Base-by-base conservation (phyloP, 129 eudicot genomes). In the Ambrosia trifida region DNA sequence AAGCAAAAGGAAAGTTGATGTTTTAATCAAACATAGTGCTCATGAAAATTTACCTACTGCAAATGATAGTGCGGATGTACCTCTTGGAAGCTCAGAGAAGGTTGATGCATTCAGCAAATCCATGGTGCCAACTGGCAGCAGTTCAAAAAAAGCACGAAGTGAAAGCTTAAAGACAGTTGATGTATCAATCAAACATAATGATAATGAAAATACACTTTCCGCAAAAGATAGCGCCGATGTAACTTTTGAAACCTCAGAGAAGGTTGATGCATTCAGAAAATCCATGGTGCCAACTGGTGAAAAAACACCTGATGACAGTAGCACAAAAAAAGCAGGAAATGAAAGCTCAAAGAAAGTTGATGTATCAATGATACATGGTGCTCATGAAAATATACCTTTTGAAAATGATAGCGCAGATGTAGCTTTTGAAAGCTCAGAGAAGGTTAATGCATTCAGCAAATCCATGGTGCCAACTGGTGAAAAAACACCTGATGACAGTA, bases 61-160 rank as follows among this genome's bases (percentile, higher is more conserved):
- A 47, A n/a, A 28, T 3, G 43, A 30, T 47, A 11, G 38, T 31
- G 16, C 44, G 11, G 2, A 40, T 40, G 44, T 7, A 10, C 10
- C 44, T 6, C 44, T 56, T 70, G 75, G n/a, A 53, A 36, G 31
- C 17, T 32, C 73, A 17, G 63, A 69, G 49, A 70, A 53, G 75
- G 64, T 18, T 53, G 65, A 20, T 38, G 53, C 18, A 18, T 32
- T 10, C 4, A 20, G 20, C 16, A 14, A 54, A 36, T 56, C 24
- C 33, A 54, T 7, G 61, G 17, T 43, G 70, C 16, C 69, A 64
- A 14, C 14, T n/a, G 33, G 41, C 28, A 24, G 28, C 28, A 24
- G 28, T 24, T 24, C 28, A 24, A 24, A 24, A 24, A 24, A 24
- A 24, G 28, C 28, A 24, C 28, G 28, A 24, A 24, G 28, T 24